Percentiles rank a stretch among this genome's conserved stretches.
Evolutionary conservation across 2,329 filamentous ascomycete genomes (phyloP).

Genomic region (Grosmannia penicillata): DNA sequence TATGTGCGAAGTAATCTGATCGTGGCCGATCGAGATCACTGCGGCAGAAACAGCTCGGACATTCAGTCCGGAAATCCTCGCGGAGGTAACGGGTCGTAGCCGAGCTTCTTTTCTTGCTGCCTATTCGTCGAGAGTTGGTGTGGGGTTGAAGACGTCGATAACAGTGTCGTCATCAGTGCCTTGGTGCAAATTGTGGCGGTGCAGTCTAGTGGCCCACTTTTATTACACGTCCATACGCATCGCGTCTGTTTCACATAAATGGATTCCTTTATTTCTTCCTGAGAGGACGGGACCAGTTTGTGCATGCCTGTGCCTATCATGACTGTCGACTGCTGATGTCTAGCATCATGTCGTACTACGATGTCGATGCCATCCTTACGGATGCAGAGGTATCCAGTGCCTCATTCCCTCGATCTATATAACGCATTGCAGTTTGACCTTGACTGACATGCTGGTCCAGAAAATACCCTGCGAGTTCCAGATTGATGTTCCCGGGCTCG

Average conservation of each 20-base stretch:
- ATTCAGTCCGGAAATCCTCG: neutral
- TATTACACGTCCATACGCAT: neutral
- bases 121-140: neutral
- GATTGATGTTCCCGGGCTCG: conserved; percentile 72
- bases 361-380: conserved; percentile 70
- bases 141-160: neutral
- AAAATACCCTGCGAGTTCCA: conserved; percentile 96
- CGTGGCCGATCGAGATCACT: no score
- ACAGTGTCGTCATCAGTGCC: conserved; percentile 4
- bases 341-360: conserved; percentile 58
- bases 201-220: no score
- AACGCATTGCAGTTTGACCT: no score
- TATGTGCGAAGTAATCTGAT: no score
- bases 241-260: neutral
- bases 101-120: no score
- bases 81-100: conserved; percentile 3
- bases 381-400: conserved; percentile 57
- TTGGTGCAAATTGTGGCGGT: no score
- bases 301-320: no score
- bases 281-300: no score
- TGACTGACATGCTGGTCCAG: no score
- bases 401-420: neutral
- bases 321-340: no score
- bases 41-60: neutral
- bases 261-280: no score